Percentiles rank a stretch among this genome's conserved stretches.
Evolutionary conservation across 176 grass and related monocot genomes (phyloP).

Genomic region (Poa pratensis): DNA sequence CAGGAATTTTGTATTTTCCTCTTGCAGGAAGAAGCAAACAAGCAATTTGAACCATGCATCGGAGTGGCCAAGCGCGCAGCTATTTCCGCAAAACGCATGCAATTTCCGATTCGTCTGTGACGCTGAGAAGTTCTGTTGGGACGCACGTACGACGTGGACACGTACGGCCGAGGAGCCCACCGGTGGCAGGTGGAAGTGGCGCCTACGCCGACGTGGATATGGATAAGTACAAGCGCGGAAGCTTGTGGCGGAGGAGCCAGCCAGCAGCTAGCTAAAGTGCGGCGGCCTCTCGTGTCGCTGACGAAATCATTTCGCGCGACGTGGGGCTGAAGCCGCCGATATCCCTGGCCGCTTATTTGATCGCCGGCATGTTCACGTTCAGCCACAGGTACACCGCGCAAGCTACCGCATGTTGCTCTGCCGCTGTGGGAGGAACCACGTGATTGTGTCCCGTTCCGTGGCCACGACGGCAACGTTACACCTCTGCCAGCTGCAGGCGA

Average conservation of each 20-base stretch:
- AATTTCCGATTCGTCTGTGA: too few relatives aligned
- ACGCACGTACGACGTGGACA: not conserved
- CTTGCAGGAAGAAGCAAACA: too few relatives aligned
- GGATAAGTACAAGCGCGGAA: not conserved
- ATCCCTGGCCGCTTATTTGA: constrained; percentile 22
- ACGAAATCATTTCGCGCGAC: not conserved
- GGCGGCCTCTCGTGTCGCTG: not conserved
- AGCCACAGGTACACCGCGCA: not conserved
- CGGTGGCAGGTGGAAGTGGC: not conserved
- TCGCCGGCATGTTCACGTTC: not conserved
- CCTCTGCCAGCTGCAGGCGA: not conserved
- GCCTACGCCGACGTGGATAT: not conserved
- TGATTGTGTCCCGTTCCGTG: not conserved
- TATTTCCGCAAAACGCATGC: too few relatives aligned
- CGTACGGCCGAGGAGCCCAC: not conserved
- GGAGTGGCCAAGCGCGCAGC: too few relatives aligned
- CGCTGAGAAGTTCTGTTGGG: too few relatives aligned
- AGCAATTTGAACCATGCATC: too few relatives aligned
- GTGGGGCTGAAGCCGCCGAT: not conserved
- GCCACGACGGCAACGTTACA: not conserved
- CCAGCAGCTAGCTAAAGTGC: not conserved
- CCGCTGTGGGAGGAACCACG: not conserved
- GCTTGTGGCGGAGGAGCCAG: not conserved
- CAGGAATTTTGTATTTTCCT: too few relatives aligned
- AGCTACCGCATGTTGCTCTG: too few relatives aligned